Base-by-base conservation (phyloP, 768 basidiomycete species). In the Crepidotus variabilis region DNA sequence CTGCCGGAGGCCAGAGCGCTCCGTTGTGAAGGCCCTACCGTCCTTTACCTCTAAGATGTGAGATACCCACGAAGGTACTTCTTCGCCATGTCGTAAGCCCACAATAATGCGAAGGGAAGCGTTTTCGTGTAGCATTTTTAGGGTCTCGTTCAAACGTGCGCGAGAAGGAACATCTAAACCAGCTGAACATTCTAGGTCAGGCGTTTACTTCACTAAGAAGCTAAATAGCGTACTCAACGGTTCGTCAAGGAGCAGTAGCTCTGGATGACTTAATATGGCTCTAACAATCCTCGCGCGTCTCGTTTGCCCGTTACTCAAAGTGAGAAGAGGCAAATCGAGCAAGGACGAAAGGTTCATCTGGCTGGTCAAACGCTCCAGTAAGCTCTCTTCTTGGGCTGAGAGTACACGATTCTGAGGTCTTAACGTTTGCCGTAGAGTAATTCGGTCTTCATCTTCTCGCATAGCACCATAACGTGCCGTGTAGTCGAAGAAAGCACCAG, bases 221-320 rank as follows among this genome's bases (percentile, higher is more conserved):
- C 51, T 4, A 6, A 23, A 35, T 6, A 77, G 28, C 86, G 56
- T 61, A 93, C 92, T 92, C 35, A 94, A 75, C 0, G 94, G 95
- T 68, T 98, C 96, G 58, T 97, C 94, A n/a, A 98, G 76, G 6
- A 98, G 70, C 21, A 98, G 67, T 18, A 98, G 66, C 58, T 86
- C 80, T 0, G 94, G 92, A 47, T 80, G 77, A 16, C 70, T 74
- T 32, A 98, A 66, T 8, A 98, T 69, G 0, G 90, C 90, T 60
- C 86, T 83, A 8, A 90, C 77, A 48, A 99, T 90, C 47, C 94
- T 75, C 5, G 94, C 94, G 16, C 92, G 74, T 36, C 95, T 75
- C 28, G 88, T 98, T 74, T 99, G 95, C 0, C 96, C 96, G 64
- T 95, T 96, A 59, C 89, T 92, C 51, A 98, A 69, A 0, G 91